Evolutionary conservation across 495 filamentous ascomycete genomes (phyloP), one percentile per base, ranked within the genome.

Genomic region (Chaetomium cochliodes): DNA sequence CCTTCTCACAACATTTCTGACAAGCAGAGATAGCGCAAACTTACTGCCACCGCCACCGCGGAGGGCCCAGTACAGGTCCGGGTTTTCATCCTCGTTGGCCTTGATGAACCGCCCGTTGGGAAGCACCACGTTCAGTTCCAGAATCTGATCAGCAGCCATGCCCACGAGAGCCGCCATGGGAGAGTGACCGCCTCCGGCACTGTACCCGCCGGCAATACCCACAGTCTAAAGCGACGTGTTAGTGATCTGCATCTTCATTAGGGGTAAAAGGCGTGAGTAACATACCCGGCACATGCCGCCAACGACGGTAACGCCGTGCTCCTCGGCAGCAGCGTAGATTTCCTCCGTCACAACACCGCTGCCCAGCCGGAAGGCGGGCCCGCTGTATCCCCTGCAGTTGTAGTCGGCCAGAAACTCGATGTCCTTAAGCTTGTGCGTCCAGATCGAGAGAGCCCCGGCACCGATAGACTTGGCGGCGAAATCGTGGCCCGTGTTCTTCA

Each of bases 401-500:
- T 86, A 74, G 18, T 68, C 59, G 55, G 72, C 66, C 33, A 80
- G 63, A 58, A 79, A 78, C 28, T 80, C 46, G 26, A 79, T 75
- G 37, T 77, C 72, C 62, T 87, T 87, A 59, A 89, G 72, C 52
- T 85, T 77, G 66, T 89, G 86, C 20, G 86, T 90, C 86, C 86
- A 90, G 33, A 90, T 68, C 26, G 81, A 80, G 23, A 90, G 69
- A 8, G 82, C 77, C 30, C 76, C 80, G 12, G 80, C 72, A 55
- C 83, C 80, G 4, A 79, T 78, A 7, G 80, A 81, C 65, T 84
- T 77, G 28, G 81, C 84, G 26, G 70, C 75, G 59, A 83, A 81
- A 69, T 86, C 84, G 64, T 86, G 88, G 30, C 89, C 88, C 2
- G 88, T 92, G 66, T 89, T 90, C 76, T 81, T 78, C 22, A 91